Percentiles rank a stretch among this genome's conserved stretches.
These are phyloP conservation scores for Chrysanthemum makinoi DNA, from an alignment of 129 eudicot species.

Conservation along the genomic window DNA sequence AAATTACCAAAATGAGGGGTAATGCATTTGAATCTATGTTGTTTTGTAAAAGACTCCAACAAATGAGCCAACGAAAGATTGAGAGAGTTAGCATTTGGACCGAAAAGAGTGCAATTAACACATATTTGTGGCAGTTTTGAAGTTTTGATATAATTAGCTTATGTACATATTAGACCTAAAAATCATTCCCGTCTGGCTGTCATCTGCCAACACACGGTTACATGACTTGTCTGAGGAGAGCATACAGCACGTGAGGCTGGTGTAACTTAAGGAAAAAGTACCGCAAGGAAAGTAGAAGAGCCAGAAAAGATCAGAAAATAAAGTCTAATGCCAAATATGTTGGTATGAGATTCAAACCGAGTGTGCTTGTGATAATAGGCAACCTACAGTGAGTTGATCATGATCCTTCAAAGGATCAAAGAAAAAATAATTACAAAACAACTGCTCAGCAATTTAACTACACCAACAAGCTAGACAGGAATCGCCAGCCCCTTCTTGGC, in stretches of 20 bases:
- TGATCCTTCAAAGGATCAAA: slow-evolving; percentile 9
- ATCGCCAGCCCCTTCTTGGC: slow-evolving; percentile 88
- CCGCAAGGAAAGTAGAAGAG: not conserved
- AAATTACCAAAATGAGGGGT: too few species aligned
- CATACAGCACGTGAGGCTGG: too few species aligned
- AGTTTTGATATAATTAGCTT: too few species aligned
- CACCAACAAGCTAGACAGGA: slow-evolving; percentile 50
- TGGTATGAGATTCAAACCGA: slow-evolving; percentile 3
- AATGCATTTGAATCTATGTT: too few species aligned
- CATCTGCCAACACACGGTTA: not conserved
- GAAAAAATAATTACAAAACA: slow-evolving; percentile 27
- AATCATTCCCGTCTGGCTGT: too few species aligned
- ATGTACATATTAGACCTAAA: too few species aligned
- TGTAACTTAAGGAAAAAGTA: too few species aligned
- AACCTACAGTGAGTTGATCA: not conserved
- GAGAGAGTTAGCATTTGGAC: too few species aligned
- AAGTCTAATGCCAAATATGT: not conserved
- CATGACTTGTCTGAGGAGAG: not conserved
- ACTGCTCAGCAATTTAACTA: not conserved
- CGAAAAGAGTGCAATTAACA: too few species aligned
- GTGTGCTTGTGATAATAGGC: not conserved
- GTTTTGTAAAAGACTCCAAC: too few species aligned
- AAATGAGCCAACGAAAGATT: too few species aligned
- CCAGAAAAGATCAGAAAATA: not conserved
- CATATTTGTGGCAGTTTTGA: too few species aligned